Percentiles rank a stretch among this genome's conserved stretches.
Evolutionary conservation across 768 basidiomycete species (phyloP).

Genomic region (Strobilomyces dryophilus): DNA sequence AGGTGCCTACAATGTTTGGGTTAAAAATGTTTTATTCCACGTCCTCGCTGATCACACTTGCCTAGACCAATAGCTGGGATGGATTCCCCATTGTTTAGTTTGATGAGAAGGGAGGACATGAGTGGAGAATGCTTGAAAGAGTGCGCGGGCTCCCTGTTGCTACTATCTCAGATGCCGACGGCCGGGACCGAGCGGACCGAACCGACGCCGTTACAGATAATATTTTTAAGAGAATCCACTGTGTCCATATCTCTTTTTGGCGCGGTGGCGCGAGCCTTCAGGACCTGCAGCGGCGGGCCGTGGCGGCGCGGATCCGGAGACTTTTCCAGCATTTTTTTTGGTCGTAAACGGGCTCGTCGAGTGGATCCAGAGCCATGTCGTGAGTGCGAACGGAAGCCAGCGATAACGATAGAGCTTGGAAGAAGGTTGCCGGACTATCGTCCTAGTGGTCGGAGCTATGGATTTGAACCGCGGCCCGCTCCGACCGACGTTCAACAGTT

Average conservation of each 20-base stretch:
- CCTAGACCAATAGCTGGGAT: slow-evolving; percentile 62
- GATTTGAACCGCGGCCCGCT: not conserved
- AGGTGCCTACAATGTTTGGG: slow-evolving; percentile 52
- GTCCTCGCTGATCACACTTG: slow-evolving; percentile 30
- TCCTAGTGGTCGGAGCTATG: no score
- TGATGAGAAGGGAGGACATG: slow-evolving; percentile 44
- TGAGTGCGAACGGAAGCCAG: not conserved
- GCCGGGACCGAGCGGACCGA: slow-evolving; percentile 21
- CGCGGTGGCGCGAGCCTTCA: not conserved
- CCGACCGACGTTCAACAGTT: not conserved
- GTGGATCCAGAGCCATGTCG: not conserved
- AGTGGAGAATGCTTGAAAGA: not conserved
- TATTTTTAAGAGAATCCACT: not conserved
- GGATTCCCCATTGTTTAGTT: slow-evolving; percentile 55
- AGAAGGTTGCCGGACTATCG: no score
- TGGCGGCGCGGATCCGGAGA: not conserved
- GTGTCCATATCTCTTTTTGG: not conserved
- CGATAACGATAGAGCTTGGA: not conserved
- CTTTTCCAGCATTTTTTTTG: not conserved
- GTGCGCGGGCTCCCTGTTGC: not conserved
- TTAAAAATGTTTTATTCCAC: not conserved
- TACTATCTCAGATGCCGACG: slow-evolving; percentile 4
- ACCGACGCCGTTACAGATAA: not conserved
- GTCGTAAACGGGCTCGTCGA: not conserved
- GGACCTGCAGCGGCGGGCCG: not conserved